phyloP scores from a whole-genome alignment of 1,284 basidiomycete species.

The Cutaneotrichosporon sp. region DNA sequence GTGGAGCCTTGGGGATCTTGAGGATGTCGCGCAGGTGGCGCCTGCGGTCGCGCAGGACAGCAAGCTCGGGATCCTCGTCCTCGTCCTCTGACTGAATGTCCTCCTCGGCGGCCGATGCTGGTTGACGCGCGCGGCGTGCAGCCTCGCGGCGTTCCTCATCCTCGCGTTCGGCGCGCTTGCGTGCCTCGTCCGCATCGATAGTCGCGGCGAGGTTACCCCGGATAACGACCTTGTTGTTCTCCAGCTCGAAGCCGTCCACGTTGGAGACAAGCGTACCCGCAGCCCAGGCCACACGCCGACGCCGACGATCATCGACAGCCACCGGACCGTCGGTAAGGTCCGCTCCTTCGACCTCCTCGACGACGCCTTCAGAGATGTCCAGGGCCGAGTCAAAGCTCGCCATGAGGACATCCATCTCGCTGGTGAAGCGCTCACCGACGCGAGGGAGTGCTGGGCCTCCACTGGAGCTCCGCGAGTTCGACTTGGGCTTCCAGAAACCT shows the following conservation, averaged over 20 bases:
- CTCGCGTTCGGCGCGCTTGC: conserved; percentile 42
- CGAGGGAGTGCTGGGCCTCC: conserved; percentile 52
- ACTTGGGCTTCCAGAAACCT: conserved; percentile 72
- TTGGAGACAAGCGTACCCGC: conserved; percentile 63
- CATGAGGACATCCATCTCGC: conserved; percentile 74
- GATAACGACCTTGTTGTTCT: conserved; percentile 53
- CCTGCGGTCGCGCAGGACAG: conserved; percentile 59
- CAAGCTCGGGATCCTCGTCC: conserved; percentile 63
- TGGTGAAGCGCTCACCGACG: conserved; percentile 46
- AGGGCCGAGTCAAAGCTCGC: conserved; percentile 53
- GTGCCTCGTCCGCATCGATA: conserved; percentile 63
- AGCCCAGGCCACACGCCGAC: conserved; percentile 69
- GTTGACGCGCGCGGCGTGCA: conserved; percentile 5
- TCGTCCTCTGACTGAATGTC: conserved; percentile 56
- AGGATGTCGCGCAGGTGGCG: conserved; percentile 48
- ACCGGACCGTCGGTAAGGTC: conserved; percentile 51
- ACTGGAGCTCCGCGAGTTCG: conserved; percentile 31
- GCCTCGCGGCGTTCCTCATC: conserved; percentile 26
- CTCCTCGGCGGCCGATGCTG: conserved; percentile 33
- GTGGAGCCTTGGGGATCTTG: conserved; percentile 6
- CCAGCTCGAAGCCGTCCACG: conserved; percentile 72
- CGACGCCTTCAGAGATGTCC: conserved; percentile 64
- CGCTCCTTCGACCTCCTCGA: conserved; percentile 58
- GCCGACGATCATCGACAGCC: conserved; percentile 53
- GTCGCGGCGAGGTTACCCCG: conserved; percentile 64